Conservation (phyloP, 768 basidiomycete genomes). For the Termitomyces heimii region DNA sequence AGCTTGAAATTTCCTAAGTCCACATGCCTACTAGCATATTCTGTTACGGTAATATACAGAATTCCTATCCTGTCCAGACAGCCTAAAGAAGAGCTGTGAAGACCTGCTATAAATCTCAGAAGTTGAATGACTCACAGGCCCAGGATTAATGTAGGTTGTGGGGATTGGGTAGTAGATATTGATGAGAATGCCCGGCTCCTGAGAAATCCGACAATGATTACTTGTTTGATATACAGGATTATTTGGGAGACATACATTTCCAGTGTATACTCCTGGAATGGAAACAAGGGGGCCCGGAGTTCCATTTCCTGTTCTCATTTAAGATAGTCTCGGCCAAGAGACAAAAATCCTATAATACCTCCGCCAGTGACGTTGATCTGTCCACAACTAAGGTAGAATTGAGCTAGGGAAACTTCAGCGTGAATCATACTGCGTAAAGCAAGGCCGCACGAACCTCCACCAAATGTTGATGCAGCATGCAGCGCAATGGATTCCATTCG, state of each 20-base stretch:
- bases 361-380: slow-evolving; percentile 36
- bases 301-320: slow-evolving; percentile 15
- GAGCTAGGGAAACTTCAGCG: slow-evolving; percentile 12
- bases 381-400: slow-evolving; percentile 30
- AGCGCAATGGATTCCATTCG: slow-evolving; percentile 35
- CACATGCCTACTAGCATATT: background rate
- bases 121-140: slow-evolving; percentile 16
- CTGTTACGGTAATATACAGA: background rate
- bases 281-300: slow-evolving; percentile 20
- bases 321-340: background rate
- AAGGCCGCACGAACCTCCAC: slow-evolving; percentile 23
- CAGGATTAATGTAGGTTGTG: slow-evolving; percentile 18
- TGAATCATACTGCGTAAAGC: slow-evolving; percentile 2
- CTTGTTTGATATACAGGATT: background rate
- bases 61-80: slow-evolving; percentile 17
- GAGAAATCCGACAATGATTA: background rate
- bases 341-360: slow-evolving; percentile 15
- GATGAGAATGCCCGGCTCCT: slow-evolving; percentile 18
- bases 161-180: slow-evolving; percentile 22
- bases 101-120: background rate
- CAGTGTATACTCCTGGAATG: slow-evolving; percentile 24
- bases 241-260: slow-evolving; percentile 10
- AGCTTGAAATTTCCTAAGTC: background rate
- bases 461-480: slow-evolving; percentile 27
- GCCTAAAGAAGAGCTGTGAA: slow-evolving; percentile 6